phyloP scores from a whole-genome alignment of 306 rosid species.

The Medicago ruthenica region DNA sequence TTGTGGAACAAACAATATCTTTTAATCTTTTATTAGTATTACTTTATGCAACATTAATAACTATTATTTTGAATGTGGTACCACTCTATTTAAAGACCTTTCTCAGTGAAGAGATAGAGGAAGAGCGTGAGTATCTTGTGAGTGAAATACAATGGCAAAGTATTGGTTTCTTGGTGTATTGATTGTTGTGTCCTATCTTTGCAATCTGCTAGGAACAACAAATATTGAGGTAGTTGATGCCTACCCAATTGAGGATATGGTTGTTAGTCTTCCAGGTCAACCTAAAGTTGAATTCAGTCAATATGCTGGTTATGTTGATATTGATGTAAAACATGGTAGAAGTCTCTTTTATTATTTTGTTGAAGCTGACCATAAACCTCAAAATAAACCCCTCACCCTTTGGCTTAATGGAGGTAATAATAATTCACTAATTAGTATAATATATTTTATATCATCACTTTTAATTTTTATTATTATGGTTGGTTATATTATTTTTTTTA shows the following conservation, averaged over 20 bases:
- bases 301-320: slow-evolving; percentile 83
- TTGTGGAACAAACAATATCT: too few relatives aligned
- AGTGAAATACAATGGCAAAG: slow-evolving; percentile 50
- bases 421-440: background rate
- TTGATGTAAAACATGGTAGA: slow-evolving; percentile 71
- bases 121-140: slow-evolving; percentile 20
- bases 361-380: slow-evolving; percentile 63
- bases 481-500: background rate
- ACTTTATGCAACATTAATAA: background rate
- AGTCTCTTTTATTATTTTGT: slow-evolving; percentile 88
- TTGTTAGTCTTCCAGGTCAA: slow-evolving; percentile 76
- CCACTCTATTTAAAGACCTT: background rate
- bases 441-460: background rate
- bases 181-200: slow-evolving; percentile 22
- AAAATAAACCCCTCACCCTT: slow-evolving; percentile 68
- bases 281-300: slow-evolving; percentile 75
- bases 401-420: slow-evolving; percentile 93
- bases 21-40: background rate
- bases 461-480: background rate
- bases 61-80: background rate
- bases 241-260: slow-evolving; percentile 79
- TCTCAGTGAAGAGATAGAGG: slow-evolving; percentile 5
- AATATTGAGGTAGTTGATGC: slow-evolving; percentile 53
- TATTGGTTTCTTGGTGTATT: slow-evolving; percentile 49
- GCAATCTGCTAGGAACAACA: too few relatives aligned